A percentile compares a stretch with the other conserved stretches of the same genome.
Evolutionary conservation across 768 basidiomycete genomes (phyloP).

Genomic region (Macrolepiota fuliginosa): DNA sequence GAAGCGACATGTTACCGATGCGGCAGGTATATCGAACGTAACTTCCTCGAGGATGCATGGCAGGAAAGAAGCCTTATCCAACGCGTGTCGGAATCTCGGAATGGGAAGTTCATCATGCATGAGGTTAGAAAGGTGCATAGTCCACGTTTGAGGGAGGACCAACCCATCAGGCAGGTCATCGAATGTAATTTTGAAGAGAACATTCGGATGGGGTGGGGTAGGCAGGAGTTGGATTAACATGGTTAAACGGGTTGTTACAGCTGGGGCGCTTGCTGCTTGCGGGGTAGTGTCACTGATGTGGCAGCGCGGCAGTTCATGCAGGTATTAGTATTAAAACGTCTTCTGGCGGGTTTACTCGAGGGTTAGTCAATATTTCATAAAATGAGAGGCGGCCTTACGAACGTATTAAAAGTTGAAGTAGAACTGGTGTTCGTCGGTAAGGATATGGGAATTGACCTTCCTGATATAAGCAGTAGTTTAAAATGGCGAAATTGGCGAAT

Average conservation of each 20-base stretch:
- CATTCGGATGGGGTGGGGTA: slow-evolving; percentile 42
- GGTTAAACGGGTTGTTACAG: neutral
- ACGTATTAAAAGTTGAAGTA: neutral
- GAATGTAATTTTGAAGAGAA: slow-evolving; percentile 60
- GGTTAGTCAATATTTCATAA: neutral
- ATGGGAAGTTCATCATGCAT: slow-evolving; percentile 50
- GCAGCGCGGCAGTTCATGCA: slow-evolving; percentile 8
- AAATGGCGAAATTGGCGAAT: neutral
- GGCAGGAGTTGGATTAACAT: slow-evolving; percentile 62
- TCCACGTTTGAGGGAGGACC: slow-evolving; percentile 52
- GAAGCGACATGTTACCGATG: slow-evolving; percentile 50
- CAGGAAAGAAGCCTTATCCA: slow-evolving; percentile 60
- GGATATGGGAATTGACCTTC: neutral
- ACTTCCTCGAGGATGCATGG: slow-evolving; percentile 56
- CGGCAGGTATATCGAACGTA: slow-evolving; percentile 52
- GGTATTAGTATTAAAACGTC: slow-evolving; percentile 2
- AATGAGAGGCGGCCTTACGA: neutral
- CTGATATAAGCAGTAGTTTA: neutral
- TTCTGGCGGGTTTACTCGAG: neutral
- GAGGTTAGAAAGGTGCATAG: slow-evolving; percentile 48
- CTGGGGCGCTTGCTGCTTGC: slow-evolving; percentile 1
- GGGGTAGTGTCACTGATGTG: neutral
- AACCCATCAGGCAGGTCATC: slow-evolving; percentile 45
- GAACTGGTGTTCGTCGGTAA: neutral
- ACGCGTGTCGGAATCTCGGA: slow-evolving; percentile 50